Base-by-base conservation (phyloP, 768 basidiomycete species). In the Tylopilus subfusipes region DNA sequence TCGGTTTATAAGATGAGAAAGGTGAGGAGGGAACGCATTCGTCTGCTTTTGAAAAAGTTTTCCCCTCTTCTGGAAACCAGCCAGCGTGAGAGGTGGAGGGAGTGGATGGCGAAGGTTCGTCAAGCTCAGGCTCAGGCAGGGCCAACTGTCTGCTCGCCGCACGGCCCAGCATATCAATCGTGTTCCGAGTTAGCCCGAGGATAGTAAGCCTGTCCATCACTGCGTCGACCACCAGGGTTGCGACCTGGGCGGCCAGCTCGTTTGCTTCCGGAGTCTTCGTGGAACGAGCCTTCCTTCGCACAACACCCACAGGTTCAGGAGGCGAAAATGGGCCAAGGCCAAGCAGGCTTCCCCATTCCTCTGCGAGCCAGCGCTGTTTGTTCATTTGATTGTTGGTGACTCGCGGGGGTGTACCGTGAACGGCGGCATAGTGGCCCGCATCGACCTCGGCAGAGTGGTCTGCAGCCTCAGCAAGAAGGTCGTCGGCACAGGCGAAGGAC, bases 271-370 rank as follows among this genome's bases (percentile, higher is more conserved):
- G 33, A 5, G 33, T 6, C 7, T 36, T 36, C 11, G 11, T 16
- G n/a, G 22, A 25, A 2, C 33, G 50, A 2, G 30, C 11, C 16
- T 48, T 47, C 7, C 19, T 42, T 12, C 40, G 16, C 3, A 38
- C 0, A 6, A 24, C 6, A 0, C 25, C 40, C 4, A 58, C 45
- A 3, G 57, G 54, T 11, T 55, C 54, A 2, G 44, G 57, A 1
- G 42, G 34, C 0, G 40, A 22, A 19, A 52, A 16, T 1, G 54
- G 57, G 1, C 57, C 54, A 3, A 55, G 3, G 5, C 57, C 57
- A 3, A 58, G 57, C 3, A 58, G n/a, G 16, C 54, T 58, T 0
- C 49, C 36, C 57, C 57, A 58, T 42, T 50, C 39, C 16, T 42
- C 14, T 2, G 27, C 39, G 3, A 50, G 21, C 49, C 49, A 50